A percentile compares a stretch with the other conserved stretches of the same genome.
Conservation (phyloP, 345 rosid genomes). For the Turritis glabra region DNA sequence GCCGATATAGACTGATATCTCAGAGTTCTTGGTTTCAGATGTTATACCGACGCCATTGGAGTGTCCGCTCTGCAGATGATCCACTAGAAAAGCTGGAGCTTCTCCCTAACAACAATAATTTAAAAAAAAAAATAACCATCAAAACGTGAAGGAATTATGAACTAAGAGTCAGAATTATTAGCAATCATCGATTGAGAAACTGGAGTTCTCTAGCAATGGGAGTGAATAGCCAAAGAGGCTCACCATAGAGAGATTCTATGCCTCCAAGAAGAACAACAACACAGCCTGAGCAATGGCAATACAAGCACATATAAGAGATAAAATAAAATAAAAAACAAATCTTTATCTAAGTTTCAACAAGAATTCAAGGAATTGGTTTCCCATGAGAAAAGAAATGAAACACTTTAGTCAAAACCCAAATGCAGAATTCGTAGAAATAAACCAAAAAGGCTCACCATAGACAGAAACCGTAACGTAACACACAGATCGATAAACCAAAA, state of each 20-base stretch:
- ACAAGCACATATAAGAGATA: constrained; percentile 15
- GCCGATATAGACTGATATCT: constrained; percentile 40
- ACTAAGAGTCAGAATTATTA: background rate
- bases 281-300: constrained; percentile 55
- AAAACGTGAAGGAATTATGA: background rate
- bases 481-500: background rate
- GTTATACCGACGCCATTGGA: constrained; percentile 44
- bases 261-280: constrained; percentile 47
- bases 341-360: background rate
- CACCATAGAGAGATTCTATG: constrained; percentile 66
- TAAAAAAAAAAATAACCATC: background rate
- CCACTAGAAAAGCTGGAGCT: constrained; percentile 55
- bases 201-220: background rate
- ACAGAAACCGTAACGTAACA: constrained; percentile 1
- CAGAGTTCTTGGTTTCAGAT: constrained; percentile 41
- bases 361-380: background rate
- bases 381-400: background rate
- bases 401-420: constrained; percentile 1
- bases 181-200: constrained; percentile 1
- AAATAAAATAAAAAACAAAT: background rate
- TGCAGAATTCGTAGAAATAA: background rate
- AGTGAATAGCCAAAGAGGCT: constrained; percentile 43
- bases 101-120: constrained; percentile 55
- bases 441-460: too few species aligned
- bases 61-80: constrained; percentile 41